Conservation (phyloP, 441 rosid species). For the Corymbia calophylla region DNA sequence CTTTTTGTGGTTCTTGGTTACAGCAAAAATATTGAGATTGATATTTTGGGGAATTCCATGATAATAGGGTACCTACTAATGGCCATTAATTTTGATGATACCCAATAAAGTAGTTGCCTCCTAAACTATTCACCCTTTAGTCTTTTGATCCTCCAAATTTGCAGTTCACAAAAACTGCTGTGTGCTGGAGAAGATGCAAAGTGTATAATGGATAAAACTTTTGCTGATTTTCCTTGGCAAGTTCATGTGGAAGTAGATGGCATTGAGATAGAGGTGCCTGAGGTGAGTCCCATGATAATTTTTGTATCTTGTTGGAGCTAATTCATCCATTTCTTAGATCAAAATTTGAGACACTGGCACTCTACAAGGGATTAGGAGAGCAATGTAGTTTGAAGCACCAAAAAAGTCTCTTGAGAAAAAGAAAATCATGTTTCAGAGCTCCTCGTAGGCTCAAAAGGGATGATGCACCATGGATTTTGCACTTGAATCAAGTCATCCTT, state of each 20-base stretch:
- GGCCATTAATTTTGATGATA: background rate
- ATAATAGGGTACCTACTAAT: background rate
- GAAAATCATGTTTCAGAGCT: background rate
- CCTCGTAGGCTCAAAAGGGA: background rate
- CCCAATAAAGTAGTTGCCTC: background rate
- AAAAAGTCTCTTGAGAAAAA: background rate
- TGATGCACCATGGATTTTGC: background rate
- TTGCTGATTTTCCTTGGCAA: conserved; percentile 87
- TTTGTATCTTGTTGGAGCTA: background rate
- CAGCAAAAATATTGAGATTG: background rate
- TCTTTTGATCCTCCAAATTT: background rate
- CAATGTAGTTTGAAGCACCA: background rate
- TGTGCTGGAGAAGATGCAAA: conserved; percentile 94
- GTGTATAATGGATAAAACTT: conserved; percentile 86
- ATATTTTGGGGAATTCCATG: background rate
- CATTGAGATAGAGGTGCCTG: conserved; percentile 83
- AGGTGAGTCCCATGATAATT: conserved; percentile 33
- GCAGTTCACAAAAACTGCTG: conserved; percentile 90
- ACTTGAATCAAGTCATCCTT: background rate
- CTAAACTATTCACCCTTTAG: background rate
- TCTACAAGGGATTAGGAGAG: background rate
- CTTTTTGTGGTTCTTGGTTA: background rate
- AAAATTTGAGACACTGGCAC: background rate
- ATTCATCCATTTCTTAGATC: background rate
- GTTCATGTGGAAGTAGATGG: conserved; percentile 94